Evolutionary conservation across 2,329 filamentous ascomycete genomes (phyloP).

Genomic region (Sporothrix phasma): DNA sequence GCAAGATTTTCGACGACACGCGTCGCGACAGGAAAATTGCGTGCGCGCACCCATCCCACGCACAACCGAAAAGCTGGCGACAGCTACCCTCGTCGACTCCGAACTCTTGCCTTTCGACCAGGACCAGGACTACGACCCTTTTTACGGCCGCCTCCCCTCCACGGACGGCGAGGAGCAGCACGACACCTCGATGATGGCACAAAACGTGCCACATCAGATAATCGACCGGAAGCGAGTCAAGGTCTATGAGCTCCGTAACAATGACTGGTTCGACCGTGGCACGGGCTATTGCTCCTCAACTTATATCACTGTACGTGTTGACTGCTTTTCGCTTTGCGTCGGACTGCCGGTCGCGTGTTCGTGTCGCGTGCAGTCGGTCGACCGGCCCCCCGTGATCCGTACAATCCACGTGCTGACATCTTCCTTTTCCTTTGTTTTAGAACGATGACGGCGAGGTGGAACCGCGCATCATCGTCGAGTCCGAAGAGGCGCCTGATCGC

Average conservation of each 20-base stretch:
- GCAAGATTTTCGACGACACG: conserved; percentile 18
- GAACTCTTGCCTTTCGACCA: conserved; percentile 52
- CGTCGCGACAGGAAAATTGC: conserved; percentile 23
- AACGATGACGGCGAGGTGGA: conserved; percentile 47
- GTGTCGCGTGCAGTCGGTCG: conserved; percentile 5
- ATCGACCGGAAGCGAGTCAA: conserved; percentile 75
- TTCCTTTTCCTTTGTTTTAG: conserved; percentile 8
- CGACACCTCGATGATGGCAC: conserved; percentile 61
- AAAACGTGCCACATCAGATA: conserved; percentile 58
- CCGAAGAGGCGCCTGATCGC: conserved; percentile 79
- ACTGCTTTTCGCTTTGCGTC: background rate
- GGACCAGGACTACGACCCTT: conserved; percentile 49
- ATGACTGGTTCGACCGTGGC: conserved; percentile 97
- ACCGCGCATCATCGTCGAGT: conserved; percentile 80
- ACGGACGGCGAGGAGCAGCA: conserved; percentile 39
- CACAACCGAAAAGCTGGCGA: conserved; percentile 38
- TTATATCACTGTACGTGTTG: conserved; percentile 55
- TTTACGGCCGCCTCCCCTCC: conserved; percentile 37
- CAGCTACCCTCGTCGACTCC: conserved; percentile 43
- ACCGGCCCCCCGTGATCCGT: too few relatives aligned
- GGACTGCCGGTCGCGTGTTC: background rate
- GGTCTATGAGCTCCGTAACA: conserved; percentile 96
- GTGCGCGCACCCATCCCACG: conserved; percentile 19
- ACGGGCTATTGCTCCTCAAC: conserved; percentile 88
- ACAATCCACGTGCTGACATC: conserved; percentile 22